Conservation (phyloP, 2,329 filamentous ascomycete genomes). For the Graphium sp. region DNA sequence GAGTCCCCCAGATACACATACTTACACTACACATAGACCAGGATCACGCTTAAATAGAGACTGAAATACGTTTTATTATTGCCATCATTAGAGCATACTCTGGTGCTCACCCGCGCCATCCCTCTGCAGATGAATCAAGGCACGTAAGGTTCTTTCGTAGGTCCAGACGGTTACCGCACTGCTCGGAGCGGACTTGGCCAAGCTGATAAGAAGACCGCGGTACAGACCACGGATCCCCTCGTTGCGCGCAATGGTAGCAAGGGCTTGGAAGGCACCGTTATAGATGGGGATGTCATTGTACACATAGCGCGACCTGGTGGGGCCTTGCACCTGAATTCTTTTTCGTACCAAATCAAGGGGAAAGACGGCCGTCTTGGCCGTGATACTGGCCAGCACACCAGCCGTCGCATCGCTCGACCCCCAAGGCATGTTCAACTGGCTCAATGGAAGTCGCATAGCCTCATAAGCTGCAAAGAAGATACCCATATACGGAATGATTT, state of each 20-base stretch:
- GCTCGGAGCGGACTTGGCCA: slow-evolving; percentile 87
- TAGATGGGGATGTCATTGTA: slow-evolving; percentile 84
- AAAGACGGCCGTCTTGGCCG: slow-evolving; percentile 82
- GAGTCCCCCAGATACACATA: too few species aligned
- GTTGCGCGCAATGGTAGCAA: slow-evolving; percentile 47
- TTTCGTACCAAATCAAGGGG: slow-evolving; percentile 88
- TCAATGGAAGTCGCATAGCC: slow-evolving; percentile 44
- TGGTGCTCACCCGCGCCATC: slow-evolving; percentile 11
- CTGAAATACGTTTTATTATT: too few species aligned
- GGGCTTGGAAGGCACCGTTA: slow-evolving; percentile 44
- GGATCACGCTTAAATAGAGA: too few species aligned
- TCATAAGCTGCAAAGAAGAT: slow-evolving; percentile 91
- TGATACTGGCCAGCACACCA: slow-evolving; percentile 60
- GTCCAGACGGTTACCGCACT: slow-evolving; percentile 92
- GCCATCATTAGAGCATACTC: too few species aligned
- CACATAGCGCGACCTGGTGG: slow-evolving; percentile 61
- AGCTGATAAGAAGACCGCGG: slow-evolving; percentile 69
- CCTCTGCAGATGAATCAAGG: slow-evolving; percentile 27
- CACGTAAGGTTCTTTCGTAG: slow-evolving; percentile 59
- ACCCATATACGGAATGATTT: slow-evolving; percentile 95
- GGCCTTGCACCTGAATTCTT: slow-evolving; percentile 87
- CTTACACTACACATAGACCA: too few species aligned
- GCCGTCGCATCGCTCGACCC: slow-evolving; percentile 72
- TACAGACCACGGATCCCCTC: slow-evolving; percentile 77
- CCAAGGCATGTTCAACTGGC: slow-evolving; percentile 40